Percentiles rank a stretch among this genome's conserved stretches.
These are phyloP conservation scores for Yamadazyma takamatsuzukensis DNA, from an alignment of 805 yeast species.

Conservation along the genomic window DNA sequence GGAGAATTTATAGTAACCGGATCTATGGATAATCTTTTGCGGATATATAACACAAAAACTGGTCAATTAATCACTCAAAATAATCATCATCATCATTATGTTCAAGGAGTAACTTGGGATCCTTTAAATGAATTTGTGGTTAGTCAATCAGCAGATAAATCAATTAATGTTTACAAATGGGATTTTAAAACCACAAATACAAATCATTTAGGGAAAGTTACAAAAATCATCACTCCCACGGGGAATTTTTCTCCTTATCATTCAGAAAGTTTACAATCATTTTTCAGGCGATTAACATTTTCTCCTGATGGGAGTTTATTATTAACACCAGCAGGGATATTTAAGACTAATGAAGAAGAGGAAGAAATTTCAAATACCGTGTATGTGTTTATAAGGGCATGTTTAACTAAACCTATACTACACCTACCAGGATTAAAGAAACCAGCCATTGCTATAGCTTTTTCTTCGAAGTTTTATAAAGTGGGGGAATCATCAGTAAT, in stretches of 20 bases:
- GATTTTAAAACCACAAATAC: neutral
- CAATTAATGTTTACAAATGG: constrained; percentile 64
- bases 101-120: constrained; percentile 97
- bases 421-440: constrained; percentile 75
- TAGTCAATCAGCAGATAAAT: constrained; percentile 87
- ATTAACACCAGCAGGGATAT: constrained; percentile 70
- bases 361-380: constrained; percentile 60
- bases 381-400: constrained; percentile 70
- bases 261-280: constrained; percentile 84
- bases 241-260: constrained; percentile 47
- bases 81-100: constrained; percentile 80
- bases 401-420: constrained; percentile 69
- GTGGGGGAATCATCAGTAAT: constrained; percentile 39
- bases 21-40: constrained; percentile 81
- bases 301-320: constrained; percentile 88
- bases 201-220: no score
- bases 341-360: constrained; percentile 23
- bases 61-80: constrained; percentile 59
- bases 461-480: constrained; percentile 64
- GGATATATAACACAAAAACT: constrained; percentile 53
- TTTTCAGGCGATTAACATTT: constrained; percentile 80
- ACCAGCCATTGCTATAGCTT: constrained; percentile 80
- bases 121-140: constrained; percentile 74
- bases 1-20: constrained; percentile 76
- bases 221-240: no score